These are phyloP conservation scores for Mortierella sp. DNA, from an alignment of 371 early-diverging fungal genomes.

Conservation along the genomic window DNA sequence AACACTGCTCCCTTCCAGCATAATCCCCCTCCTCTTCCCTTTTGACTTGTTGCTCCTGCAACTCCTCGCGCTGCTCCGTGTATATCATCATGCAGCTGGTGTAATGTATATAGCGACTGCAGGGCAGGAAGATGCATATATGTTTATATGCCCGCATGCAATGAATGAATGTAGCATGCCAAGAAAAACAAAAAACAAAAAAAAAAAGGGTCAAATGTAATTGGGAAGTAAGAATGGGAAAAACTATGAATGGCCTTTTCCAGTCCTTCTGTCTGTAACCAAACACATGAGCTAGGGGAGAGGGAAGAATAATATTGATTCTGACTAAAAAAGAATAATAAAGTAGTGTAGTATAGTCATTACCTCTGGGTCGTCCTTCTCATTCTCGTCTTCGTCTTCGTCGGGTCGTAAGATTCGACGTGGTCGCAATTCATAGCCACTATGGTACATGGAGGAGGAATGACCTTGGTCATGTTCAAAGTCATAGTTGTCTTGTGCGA, in stretches of 20 bases:
- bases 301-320: background rate
- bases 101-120: background rate
- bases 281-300: background rate
- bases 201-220: constrained; percentile 20
- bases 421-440: constrained; percentile 44
- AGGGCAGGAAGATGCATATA: background rate
- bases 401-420: constrained; percentile 9
- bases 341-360: constrained; percentile 10
- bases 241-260: background rate
- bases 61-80: background rate
- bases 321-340: background rate
- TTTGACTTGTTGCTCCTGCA: background rate
- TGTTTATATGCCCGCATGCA: background rate
- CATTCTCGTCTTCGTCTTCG: constrained; percentile 24
- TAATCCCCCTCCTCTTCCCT: too few species aligned
- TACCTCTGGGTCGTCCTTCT: constrained; percentile 36
- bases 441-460: constrained; percentile 20
- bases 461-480: background rate
- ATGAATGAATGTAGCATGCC: background rate
- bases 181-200: constrained; percentile 14
- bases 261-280: background rate
- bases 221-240: background rate
- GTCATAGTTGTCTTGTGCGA: constrained; percentile 13
- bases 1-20: background rate
- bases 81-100: background rate